Conservation (phyloP, 2,329 filamentous ascomycete species). For the Paramyrothecium roridum region DNA sequence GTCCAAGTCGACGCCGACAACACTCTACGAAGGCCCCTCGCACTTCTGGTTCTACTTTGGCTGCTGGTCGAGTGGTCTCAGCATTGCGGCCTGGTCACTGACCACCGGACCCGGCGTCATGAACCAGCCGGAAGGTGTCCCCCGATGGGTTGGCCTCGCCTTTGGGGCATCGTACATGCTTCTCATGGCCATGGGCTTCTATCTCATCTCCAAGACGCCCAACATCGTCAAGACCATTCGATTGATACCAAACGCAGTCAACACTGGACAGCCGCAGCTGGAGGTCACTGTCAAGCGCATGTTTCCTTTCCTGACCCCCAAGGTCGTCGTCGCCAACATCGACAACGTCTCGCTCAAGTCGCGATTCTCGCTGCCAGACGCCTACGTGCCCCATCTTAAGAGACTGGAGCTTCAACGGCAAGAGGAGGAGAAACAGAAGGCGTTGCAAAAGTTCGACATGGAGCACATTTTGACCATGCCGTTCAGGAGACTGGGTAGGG, state of each 20-base stretch:
- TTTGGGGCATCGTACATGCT: conserved; percentile 57
- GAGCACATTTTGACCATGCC: conserved; percentile 55
- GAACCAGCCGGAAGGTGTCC: conserved; percentile 43
- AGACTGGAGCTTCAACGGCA: conserved; percentile 25
- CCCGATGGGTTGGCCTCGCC: conserved; percentile 53
- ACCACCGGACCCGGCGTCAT: conserved; percentile 29
- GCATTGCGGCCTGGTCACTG: conserved; percentile 30
- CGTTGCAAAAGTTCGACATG: conserved; percentile 47
- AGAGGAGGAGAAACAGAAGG: conserved; percentile 33
- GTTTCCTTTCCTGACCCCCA: conserved; percentile 44
- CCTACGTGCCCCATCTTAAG: conserved; percentile 31
- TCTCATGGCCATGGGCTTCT: conserved; percentile 58
- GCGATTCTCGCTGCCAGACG: conserved; percentile 34
- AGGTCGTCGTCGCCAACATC: conserved; percentile 33
- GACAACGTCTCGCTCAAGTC: conserved; percentile 30
- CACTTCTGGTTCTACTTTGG: conserved; percentile 61
- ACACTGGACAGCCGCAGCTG: conserved; percentile 33
- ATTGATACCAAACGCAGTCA: conserved; percentile 39
- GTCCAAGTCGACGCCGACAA: conserved; percentile 49
- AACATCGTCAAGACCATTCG: conserved; percentile 57
- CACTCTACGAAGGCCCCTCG: conserved; percentile 63
- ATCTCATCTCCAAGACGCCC: conserved; percentile 55
- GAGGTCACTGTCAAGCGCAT: conserved; percentile 50
- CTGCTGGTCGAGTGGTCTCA: conserved; percentile 53
- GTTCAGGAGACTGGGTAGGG: conserved; percentile 47